Conservation (phyloP, 2,329 filamentous ascomycete species). For the Trichoderma polysporum region DNA sequence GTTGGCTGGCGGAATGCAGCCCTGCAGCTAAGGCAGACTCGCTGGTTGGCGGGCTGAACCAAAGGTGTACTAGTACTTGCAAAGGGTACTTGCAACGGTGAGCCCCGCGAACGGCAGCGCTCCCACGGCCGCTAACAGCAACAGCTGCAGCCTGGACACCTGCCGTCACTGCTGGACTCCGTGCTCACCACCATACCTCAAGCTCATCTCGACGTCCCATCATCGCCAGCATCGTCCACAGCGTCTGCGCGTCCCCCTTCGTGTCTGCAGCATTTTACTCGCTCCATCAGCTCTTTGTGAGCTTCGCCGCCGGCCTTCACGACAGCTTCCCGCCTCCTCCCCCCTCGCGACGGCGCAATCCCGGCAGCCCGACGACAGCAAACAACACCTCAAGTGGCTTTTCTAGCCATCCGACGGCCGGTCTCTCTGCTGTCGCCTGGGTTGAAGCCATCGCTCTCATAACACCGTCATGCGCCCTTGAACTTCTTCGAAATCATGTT, state of each 20-base stretch:
- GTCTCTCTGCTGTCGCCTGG: constrained; percentile 19
- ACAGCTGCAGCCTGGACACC: constrained; percentile 9
- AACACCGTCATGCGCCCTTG: constrained; percentile 41
- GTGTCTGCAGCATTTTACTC: background rate
- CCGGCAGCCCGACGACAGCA: constrained; percentile 15
- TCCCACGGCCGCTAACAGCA: background rate
- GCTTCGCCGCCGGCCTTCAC: background rate
- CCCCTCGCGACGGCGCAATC: constrained; percentile 11
- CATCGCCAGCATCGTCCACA: background rate
- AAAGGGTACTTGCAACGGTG: background rate
- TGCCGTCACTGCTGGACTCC: constrained; percentile 1
- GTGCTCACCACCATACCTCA: constrained; percentile 9
- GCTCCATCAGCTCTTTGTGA: background rate
- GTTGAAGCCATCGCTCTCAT: constrained; percentile 16
- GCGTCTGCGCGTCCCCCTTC: background rate
- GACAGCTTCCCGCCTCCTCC: background rate
- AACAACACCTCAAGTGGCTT: background rate
- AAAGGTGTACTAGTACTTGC: background rate
- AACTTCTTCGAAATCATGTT: constrained; percentile 50
- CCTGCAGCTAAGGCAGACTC: constrained; percentile 6
- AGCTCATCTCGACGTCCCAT: background rate
- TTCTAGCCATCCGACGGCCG: constrained; percentile 7
- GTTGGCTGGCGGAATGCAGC: constrained; percentile 12
- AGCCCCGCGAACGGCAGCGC: constrained; percentile 9
- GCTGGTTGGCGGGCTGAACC: constrained; percentile 4